These are phyloP conservation scores for Rhizopogon vesiculosus DNA, from an alignment of 768 basidiomycete species.

Conservation along the genomic window DNA sequence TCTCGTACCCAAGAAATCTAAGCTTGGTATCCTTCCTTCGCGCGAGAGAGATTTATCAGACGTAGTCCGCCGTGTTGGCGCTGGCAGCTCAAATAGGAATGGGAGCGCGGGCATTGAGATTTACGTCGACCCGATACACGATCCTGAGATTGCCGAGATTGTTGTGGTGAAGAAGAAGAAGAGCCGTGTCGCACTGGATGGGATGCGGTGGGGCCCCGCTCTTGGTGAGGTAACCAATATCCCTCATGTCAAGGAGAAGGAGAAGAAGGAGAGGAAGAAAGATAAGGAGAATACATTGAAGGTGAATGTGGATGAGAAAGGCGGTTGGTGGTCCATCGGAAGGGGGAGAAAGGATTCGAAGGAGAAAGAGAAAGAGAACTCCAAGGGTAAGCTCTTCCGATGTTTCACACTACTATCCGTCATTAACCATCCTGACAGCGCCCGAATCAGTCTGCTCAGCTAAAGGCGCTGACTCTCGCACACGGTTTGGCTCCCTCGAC, in stretches of 20 bases:
- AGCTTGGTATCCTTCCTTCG: conserved; percentile 43
- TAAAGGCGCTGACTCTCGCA: conserved; percentile 29
- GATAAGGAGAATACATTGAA: conserved; percentile 30
- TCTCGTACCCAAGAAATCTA: conserved; percentile 73
- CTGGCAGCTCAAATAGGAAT: conserved; percentile 7
- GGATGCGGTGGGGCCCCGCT: conserved; percentile 46
- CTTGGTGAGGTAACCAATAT: conserved; percentile 60
- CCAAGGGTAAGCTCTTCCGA: conserved; percentile 22
- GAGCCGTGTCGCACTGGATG: conserved; percentile 54
- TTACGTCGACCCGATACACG: conserved; percentile 58
- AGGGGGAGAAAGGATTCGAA: conserved; percentile 71
- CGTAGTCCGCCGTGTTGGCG: conserved; percentile 49
- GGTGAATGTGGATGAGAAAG: conserved; percentile 42
- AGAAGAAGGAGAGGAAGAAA: conserved; percentile 33
- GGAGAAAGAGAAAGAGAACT: conserved; percentile 46
- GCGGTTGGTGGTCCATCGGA: conserved; percentile 83
- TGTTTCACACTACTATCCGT: not conserved
- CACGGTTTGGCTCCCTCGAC: conserved; percentile 64
- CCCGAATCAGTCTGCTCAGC: conserved; percentile 35
- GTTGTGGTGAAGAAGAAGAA: conserved; percentile 77
- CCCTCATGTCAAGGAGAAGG: conserved; percentile 22
- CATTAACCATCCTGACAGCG: conserved; percentile 27
- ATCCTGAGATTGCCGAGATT: conserved; percentile 66
- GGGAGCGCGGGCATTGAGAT: conserved; percentile 63
- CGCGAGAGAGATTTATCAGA: conserved; percentile 53